Conservation (phyloP, 2,329 filamentous ascomycete genomes). For the Albophoma yamanashiensis region DNA sequence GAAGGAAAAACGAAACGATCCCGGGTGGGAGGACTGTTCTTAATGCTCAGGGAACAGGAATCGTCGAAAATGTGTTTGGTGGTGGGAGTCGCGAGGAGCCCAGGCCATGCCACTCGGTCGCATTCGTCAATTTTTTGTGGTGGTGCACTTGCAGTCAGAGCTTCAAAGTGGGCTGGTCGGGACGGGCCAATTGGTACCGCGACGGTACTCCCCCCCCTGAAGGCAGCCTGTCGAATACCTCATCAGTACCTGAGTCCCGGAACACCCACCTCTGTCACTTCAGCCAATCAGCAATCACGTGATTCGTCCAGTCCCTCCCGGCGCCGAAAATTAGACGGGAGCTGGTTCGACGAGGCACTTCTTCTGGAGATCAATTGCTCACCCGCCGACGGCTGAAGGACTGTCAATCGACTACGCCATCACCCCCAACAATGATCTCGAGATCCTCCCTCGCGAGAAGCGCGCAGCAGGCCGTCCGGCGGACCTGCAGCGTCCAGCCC, state of each 20-base stretch:
- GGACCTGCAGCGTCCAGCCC: constrained; percentile 45
- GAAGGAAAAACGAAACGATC: not conserved
- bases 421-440: constrained; percentile 50
- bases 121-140: constrained; percentile 9
- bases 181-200: not conserved
- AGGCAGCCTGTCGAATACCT: not conserved
- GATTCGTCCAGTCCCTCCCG: constrained; percentile 17
- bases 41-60: not conserved
- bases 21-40: not conserved
- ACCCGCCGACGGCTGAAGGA: constrained; percentile 29
- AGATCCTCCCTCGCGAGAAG: constrained; percentile 48
- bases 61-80: not conserved
- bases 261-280: not conserved
- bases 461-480: constrained; percentile 46
- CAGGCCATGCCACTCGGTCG: constrained; percentile 1
- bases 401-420: constrained; percentile 46
- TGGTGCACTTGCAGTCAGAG: constrained; percentile 3
- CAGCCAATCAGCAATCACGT: constrained; percentile 19
- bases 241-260: not conserved
- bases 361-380: constrained; percentile 26
- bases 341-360: constrained; percentile 31
- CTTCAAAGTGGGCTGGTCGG: constrained; percentile 7
- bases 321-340: constrained; percentile 34
- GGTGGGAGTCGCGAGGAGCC: constrained; percentile 1
- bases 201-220: not conserved